These are phyloP conservation scores for Citrus inodora DNA, from an alignment of 345 rosid genomes.

Conservation along the genomic window DNA sequence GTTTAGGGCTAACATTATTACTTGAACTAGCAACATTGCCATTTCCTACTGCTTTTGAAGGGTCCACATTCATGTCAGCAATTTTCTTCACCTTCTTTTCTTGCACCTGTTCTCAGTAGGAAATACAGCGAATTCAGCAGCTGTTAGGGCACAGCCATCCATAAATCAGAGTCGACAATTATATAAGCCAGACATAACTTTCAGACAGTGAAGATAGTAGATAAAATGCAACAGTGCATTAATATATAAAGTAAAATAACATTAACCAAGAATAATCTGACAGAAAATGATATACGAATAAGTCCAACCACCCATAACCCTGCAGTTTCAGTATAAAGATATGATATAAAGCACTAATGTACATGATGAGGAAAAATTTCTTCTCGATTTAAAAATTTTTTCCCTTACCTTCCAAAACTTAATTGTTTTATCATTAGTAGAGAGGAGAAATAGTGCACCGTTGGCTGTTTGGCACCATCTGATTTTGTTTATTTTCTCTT, in stretches of 20 bases:
- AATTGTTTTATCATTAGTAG: constrained; percentile 97
- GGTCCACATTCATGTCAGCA: constrained; percentile 71
- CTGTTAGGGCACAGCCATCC: background rate
- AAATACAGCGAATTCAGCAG: constrained; percentile 10
- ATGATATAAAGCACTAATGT: background rate
- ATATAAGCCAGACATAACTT: background rate
- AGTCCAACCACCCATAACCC: background rate
- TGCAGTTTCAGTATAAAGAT: background rate
- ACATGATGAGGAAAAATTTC: background rate
- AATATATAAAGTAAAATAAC: background rate
- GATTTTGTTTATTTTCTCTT: constrained; percentile 99
- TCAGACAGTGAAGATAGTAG: background rate
- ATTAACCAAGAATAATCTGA: background rate
- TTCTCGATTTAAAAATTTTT: background rate
- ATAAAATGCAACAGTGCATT: background rate
- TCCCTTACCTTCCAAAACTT: constrained; percentile 95
- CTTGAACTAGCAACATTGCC: constrained; percentile 75
- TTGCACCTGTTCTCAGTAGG: constrained; percentile 62
- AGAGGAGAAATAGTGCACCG: constrained; percentile 87
- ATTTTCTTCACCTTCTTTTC: constrained; percentile 93
- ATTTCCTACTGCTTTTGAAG: constrained; percentile 61
- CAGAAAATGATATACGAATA: background rate
- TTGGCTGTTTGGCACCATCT: constrained; percentile 97
- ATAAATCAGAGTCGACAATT: background rate
- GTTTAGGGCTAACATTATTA: constrained; percentile 39